These are phyloP conservation scores for Pseudogymnoascus sp. DNA, from an alignment of 2,329 filamentous ascomycete species.

Conservation along the genomic window DNA sequence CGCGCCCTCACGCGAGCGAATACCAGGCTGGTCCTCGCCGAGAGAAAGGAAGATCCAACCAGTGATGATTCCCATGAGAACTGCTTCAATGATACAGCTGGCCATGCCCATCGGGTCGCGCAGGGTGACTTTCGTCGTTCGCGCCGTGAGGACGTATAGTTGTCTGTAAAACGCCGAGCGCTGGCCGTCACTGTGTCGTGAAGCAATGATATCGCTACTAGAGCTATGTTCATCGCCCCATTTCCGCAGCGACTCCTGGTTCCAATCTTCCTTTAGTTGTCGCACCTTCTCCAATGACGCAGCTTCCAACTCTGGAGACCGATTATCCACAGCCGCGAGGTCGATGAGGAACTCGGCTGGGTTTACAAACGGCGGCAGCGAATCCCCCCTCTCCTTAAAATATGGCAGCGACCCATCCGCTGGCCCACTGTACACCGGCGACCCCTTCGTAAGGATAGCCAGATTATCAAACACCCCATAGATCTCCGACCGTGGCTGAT, in stretches of 20 bases:
- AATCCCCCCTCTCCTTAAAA: conserved; percentile 53
- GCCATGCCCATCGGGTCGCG: conserved; percentile 71
- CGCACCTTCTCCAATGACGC: conserved; percentile 52
- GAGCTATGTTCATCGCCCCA: conserved; percentile 12
- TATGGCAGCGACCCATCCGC: conserved; percentile 51
- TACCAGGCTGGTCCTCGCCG: conserved; percentile 58
- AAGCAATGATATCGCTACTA: neutral
- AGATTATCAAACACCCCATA: conserved; percentile 70
- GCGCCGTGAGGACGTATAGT: conserved; percentile 54
- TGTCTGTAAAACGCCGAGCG: conserved; percentile 55
- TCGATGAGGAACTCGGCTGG: conserved; percentile 72
- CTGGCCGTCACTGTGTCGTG: neutral
- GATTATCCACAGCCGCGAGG: conserved; percentile 64
- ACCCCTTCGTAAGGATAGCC: conserved; percentile 58
- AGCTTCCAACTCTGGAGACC: conserved; percentile 56
- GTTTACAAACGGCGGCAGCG: conserved; percentile 64
- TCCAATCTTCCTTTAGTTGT: conserved; percentile 55
- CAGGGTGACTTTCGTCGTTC: conserved; percentile 63
- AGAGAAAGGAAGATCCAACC: conserved; percentile 67
- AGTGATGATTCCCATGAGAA: conserved; percentile 61
- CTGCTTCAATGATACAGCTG: conserved; percentile 60
- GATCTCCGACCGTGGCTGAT: conserved; percentile 71
- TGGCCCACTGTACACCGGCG: conserved; percentile 59
- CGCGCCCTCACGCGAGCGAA: conserved; percentile 64
- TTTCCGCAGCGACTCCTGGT: conserved; percentile 26